These are phyloP conservation scores for Cyclostephanos tholiformis DNA, from an alignment of 108 stramenopile species.

Conservation along the genomic window DNA sequence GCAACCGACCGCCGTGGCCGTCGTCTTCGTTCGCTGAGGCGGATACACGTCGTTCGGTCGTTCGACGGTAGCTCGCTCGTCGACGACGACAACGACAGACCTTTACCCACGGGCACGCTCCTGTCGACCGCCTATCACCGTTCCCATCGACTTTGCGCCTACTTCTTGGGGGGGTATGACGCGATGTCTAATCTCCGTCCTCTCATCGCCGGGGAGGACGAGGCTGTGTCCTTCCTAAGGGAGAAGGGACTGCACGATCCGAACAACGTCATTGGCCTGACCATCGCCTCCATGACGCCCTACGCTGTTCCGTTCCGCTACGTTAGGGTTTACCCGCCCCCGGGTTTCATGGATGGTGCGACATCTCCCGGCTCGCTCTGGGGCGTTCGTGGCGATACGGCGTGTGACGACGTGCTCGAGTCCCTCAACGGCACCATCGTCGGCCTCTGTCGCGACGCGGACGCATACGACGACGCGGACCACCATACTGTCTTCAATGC, in stretches of 20 bases:
- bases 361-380: conserved; percentile 13
- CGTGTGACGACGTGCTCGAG: conserved; percentile 45
- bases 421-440: conserved; percentile 74
- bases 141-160: conserved; percentile 65
- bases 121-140: conserved; percentile 56
- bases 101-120: conserved; percentile 21
- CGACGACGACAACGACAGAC: conserved; percentile 11
- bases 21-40: conserved; percentile 1
- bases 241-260: conserved; percentile 56
- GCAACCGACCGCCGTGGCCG: background rate
- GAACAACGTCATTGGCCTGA: conserved; percentile 63
- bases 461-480: conserved; percentile 13
- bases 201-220: conserved; percentile 19
- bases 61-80: conserved; percentile 21
- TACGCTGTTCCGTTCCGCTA: conserved; percentile 53
- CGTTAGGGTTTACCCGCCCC: conserved; percentile 30
- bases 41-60: conserved; percentile 22
- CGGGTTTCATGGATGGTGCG: conserved; percentile 31
- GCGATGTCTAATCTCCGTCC: conserved; percentile 36
- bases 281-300: conserved; percentile 46
- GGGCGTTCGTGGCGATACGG: conserved; percentile 40
- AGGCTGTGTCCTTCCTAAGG: conserved; percentile 34
- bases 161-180: conserved; percentile 61
- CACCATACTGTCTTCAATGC: conserved; percentile 11
- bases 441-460: conserved; percentile 59